Conservation (phyloP, 805 yeast species). For the Zygosaccharomyces gambellarensis region DNA sequence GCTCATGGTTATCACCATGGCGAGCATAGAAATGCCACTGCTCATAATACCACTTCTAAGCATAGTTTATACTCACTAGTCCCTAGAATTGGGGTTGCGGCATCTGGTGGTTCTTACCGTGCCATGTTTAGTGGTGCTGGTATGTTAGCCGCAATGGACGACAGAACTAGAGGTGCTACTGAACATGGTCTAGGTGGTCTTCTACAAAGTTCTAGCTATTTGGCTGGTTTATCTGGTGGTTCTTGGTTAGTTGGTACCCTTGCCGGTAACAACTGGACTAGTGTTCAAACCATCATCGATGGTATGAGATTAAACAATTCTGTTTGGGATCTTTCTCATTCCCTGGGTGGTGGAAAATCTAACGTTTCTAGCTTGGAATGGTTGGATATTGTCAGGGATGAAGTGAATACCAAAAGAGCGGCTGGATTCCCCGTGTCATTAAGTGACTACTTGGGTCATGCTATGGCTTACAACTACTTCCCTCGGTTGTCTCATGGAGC, state of each 20-base stretch:
- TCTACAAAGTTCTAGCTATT: conserved; percentile 62
- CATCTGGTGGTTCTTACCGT: conserved; percentile 83
- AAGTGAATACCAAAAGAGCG: conserved; percentile 44
- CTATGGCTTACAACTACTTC: conserved; percentile 69
- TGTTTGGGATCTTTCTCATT: conserved; percentile 65
- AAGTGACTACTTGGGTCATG: conserved; percentile 79
- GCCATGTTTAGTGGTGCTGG: conserved; percentile 89
- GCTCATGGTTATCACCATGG: background rate
- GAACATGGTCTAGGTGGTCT: conserved; percentile 66
- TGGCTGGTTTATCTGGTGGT: conserved; percentile 81
- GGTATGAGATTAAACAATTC: conserved; percentile 35
- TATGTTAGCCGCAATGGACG: conserved; percentile 70
- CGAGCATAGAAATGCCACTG: conserved; percentile 9
- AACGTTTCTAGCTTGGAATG: conserved; percentile 49
- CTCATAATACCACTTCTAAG: conserved; percentile 17
- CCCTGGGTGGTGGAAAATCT: conserved; percentile 61
- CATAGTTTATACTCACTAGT: conserved; percentile 26
- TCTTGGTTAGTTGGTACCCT: conserved; percentile 74
- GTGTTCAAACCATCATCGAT: conserved; percentile 55
- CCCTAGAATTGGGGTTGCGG: conserved; percentile 47
- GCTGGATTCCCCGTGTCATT: conserved; percentile 68
- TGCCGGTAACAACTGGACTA: conserved; percentile 65
- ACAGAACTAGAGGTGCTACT: conserved; percentile 54
- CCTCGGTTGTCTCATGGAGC: conserved; percentile 55
- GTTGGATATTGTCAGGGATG: conserved; percentile 51